A percentile compares a stretch with the other conserved stretches of the same genome.
These are phyloP conservation scores for Poronia punctata DNA, from an alignment of 495 filamentous ascomycete species.

Conservation along the genomic window DNA sequence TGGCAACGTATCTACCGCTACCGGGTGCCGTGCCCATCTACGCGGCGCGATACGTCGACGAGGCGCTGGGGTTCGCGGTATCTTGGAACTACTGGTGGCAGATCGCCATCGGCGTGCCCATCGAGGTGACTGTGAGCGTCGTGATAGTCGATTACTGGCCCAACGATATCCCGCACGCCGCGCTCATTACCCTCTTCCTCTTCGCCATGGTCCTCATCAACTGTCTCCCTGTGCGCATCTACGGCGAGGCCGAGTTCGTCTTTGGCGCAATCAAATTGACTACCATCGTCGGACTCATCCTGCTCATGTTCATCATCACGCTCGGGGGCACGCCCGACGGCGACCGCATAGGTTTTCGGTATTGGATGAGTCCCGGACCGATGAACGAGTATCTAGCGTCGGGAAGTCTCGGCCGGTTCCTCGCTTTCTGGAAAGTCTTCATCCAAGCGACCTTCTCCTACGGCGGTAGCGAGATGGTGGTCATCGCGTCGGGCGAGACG, in stretches of 20 bases:
- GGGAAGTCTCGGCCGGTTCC: slow-evolving; percentile 45
- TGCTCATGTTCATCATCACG: slow-evolving; percentile 62
- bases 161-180: slow-evolving; percentile 37
- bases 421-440: slow-evolving; percentile 56
- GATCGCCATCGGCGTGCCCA: slow-evolving; percentile 29
- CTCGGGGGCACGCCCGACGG: slow-evolving; percentile 53
- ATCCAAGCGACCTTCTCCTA: slow-evolving; percentile 54
- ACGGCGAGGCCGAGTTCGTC: slow-evolving; percentile 56
- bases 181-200: slow-evolving; percentile 45
- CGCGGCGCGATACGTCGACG: slow-evolving; percentile 62
- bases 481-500: slow-evolving; percentile 68
- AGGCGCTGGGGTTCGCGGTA: slow-evolving; percentile 64
- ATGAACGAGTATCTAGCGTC: slow-evolving; percentile 53
- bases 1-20: slow-evolving; percentile 54
- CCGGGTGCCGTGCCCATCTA: slow-evolving; percentile 48
- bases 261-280: slow-evolving; percentile 57
- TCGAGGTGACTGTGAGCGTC: slow-evolving; percentile 30
- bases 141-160: slow-evolving; percentile 44
- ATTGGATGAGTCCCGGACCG: slow-evolving; percentile 64
- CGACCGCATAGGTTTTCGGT: slow-evolving; percentile 55
- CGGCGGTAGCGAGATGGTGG: slow-evolving; percentile 49
- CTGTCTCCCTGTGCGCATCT: slow-evolving; percentile 34
- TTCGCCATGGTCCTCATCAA: slow-evolving; percentile 31
- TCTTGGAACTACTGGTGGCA: slow-evolving; percentile 55
- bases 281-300: slow-evolving; percentile 57